Evolutionary conservation across 192 early-diverging fungal species (phyloP), one percentile per base, ranked within the genome.

Genomic region (Coemansia sp.): DNA sequence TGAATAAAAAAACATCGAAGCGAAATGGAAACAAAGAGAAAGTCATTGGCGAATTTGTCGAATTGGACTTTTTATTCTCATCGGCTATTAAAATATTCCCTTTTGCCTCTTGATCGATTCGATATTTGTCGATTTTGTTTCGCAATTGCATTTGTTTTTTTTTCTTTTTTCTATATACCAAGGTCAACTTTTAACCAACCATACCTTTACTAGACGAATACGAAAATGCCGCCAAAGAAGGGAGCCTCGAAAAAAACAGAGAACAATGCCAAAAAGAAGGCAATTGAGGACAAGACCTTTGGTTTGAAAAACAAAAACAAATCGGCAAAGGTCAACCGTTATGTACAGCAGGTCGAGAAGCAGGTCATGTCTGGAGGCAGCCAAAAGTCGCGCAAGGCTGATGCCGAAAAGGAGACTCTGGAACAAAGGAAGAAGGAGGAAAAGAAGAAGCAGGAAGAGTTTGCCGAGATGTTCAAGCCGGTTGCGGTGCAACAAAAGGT

Each of bases 251-350:
- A 75, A 20, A 91, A 92, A 71, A 73, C 81, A n/a, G 84, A 85
- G 20, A 70, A 86, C 51, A 90, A 86, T 70, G 86, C 85, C 33
- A 94, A 93, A 83, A 87, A 89, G 66, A 93, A 97, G 87, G 71
- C 83, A 39, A 89, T 93, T 64, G 96, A 96, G 73, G 96, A 98
- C 85, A 95, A 96, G 88, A 98, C 96, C 52, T 98, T 99, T 85
- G 96, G 98, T 51, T 86, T 99, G 53, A 99, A 99, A 75, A 98
- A 98, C 87, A 98, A 98, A 82, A 98, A 98, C 85, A 96, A 94
- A 67, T 96, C 94, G 33, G 87, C 87, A 62, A 99, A 99, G 83
- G 95, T 96, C 32, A 76, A 80, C 3, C 87, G 92, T 61, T 97
- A 93, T 89, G 94, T 99, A 55, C 86, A 96, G 77, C 92, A 95